A percentile compares a stretch with the other conserved stretches of the same genome.
phyloP scores from a whole-genome alignment of 169 alveolate species.

The Plasmodium chabaudi region DNA sequence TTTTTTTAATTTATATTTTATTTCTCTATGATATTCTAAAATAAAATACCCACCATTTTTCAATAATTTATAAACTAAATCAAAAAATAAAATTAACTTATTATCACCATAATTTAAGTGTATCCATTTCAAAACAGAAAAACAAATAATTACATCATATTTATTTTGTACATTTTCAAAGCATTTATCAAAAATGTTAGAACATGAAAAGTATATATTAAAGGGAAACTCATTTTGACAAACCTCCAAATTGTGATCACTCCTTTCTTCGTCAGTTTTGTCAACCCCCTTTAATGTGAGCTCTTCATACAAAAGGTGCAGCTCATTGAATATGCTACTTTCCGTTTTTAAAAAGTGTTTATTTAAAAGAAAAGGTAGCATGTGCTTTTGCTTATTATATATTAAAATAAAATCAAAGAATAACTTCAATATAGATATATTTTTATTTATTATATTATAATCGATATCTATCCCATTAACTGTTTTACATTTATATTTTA shows the following conservation, averaged over 20 bases:
- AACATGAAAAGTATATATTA: conserved; percentile 51
- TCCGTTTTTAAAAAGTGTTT: conserved; percentile 10
- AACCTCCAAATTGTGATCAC: too few relatives aligned
- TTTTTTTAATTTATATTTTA: conserved; percentile 42
- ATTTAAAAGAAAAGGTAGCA: conserved; percentile 35
- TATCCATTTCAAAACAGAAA: conserved; percentile 68
- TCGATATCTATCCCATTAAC: conserved; percentile 74
- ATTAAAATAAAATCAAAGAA: conserved; percentile 48
- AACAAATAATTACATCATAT: conserved; percentile 53
- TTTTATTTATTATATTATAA: conserved; percentile 21
- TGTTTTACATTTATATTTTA: conserved; percentile 31
- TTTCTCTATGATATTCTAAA: conserved; percentile 54
- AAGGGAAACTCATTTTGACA: conserved; percentile 14
- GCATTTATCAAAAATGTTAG: conserved; percentile 38
- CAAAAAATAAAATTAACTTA: conserved; percentile 44
- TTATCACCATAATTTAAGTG: conserved; percentile 61
- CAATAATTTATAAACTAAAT: conserved; percentile 28
- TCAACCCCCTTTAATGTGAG: neutral
- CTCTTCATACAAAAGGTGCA: conserved; percentile 24
- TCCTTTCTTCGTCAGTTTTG: neutral
- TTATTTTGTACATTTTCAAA: conserved; percentile 16
- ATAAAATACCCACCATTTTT: conserved; percentile 44
- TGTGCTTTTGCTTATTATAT: conserved; percentile 36
- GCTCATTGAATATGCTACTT: conserved; percentile 16
- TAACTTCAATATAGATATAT: conserved; percentile 18